These are phyloP conservation scores for Candida mesenterica DNA, from an alignment of 1,139 yeast species.

Conservation along the genomic window DNA sequence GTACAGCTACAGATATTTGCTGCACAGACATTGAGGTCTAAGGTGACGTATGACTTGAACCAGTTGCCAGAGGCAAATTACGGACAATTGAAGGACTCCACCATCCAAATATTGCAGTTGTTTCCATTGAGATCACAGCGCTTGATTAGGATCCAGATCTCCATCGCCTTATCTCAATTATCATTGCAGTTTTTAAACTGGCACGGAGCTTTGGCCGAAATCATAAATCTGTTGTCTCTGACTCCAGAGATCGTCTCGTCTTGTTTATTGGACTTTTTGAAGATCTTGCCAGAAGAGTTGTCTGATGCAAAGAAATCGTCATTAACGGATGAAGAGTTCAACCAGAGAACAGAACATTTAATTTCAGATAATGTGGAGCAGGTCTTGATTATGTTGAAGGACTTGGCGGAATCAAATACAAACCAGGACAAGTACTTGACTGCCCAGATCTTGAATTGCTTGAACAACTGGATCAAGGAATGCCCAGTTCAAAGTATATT, in stretches of 20 bases:
- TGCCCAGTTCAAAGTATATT: slow-evolving; percentile 69
- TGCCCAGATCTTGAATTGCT: slow-evolving; percentile 62
- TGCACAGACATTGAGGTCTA: slow-evolving; percentile 86
- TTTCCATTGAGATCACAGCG: slow-evolving; percentile 40
- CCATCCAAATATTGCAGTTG: slow-evolving; percentile 53
- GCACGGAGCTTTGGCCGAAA: slow-evolving; percentile 69
- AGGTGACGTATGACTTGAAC: slow-evolving; percentile 76
- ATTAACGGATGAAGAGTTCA: slow-evolving; percentile 78
- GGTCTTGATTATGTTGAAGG: slow-evolving; percentile 61
- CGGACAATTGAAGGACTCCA: slow-evolving; percentile 56
- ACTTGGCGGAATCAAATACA: slow-evolving; percentile 35
- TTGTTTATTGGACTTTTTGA: slow-evolving; percentile 70
- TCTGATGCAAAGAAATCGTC: slow-evolving; percentile 75
- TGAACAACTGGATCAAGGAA: slow-evolving; percentile 89
- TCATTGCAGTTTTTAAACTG: slow-evolving; percentile 76
- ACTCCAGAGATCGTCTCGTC: slow-evolving; percentile 32
- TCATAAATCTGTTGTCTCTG: slow-evolving; percentile 50
- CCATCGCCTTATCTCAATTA: slow-evolving; percentile 77
- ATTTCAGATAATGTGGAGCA: slow-evolving; percentile 66
- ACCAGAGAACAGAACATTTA: slow-evolving; percentile 58
- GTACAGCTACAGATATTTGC: slow-evolving; percentile 64
- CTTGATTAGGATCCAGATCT: slow-evolving; percentile 73
- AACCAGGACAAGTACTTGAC: slow-evolving; percentile 18
- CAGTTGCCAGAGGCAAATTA: slow-evolving; percentile 64
- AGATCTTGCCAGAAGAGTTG: slow-evolving; percentile 89